Evolutionary conservation across 1,139 yeast species (phyloP).

Genomic region (Geotrichum carabidarum): DNA sequence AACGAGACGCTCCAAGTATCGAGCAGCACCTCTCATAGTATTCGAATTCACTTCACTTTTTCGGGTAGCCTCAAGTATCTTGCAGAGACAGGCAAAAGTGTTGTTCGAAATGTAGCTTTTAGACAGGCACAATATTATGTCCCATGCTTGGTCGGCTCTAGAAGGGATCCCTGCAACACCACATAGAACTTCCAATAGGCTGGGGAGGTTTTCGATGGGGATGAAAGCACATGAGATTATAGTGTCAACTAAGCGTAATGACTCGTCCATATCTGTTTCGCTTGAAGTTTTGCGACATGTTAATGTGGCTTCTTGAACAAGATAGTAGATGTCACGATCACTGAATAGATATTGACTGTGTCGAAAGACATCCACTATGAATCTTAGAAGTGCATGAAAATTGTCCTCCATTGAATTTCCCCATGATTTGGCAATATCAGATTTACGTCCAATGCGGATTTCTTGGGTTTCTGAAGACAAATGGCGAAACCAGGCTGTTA

Average conservation of each 20-base stretch:
- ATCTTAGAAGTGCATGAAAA: conserved; percentile 39
- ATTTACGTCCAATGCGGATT: conserved; percentile 27
- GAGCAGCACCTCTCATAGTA: conserved; percentile 49
- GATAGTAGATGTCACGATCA: conserved; percentile 9
- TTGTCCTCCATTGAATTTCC: conserved; percentile 34
- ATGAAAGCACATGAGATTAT: conserved; percentile 47
- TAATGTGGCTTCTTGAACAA: conserved; percentile 40
- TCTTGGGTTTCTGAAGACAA: conserved; percentile 35
- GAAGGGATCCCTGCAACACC: conserved; percentile 37
- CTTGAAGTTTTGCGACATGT: conserved; percentile 46
- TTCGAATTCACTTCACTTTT: conserved; percentile 34
- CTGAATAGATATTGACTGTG: conserved; percentile 46
- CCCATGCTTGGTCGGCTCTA: conserved; percentile 42
- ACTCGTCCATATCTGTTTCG: conserved; percentile 39
- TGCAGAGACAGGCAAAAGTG: conserved; percentile 39
- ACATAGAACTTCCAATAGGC: conserved; percentile 47
- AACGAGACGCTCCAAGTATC: conserved; percentile 30
- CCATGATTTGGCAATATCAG: conserved; percentile 33
- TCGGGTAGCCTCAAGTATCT: conserved; percentile 36
- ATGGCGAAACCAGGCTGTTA: conserved; percentile 37
- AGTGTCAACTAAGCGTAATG: conserved; percentile 47
- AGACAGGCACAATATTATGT: conserved; percentile 38
- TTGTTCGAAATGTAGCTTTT: conserved; percentile 38
- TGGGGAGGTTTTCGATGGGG: conserved; percentile 42
- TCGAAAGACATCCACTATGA: conserved; percentile 45